A percentile compares a stretch with the other conserved stretches of the same genome.
Conservation (phyloP, 805 yeast genomes). For the Starmerella apicola region DNA sequence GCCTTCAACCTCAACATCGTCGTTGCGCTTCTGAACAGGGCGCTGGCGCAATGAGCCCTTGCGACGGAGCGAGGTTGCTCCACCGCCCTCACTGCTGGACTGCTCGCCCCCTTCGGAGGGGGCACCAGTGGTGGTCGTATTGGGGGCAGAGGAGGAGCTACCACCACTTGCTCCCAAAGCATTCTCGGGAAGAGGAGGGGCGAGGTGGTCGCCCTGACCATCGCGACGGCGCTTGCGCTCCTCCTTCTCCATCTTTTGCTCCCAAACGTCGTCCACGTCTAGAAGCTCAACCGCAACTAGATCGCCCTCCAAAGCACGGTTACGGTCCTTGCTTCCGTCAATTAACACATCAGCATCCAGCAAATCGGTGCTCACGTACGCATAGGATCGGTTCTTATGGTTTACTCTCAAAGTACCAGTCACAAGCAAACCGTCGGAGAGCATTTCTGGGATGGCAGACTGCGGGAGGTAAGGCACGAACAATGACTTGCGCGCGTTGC, state of each 20-base stretch:
- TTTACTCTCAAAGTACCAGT: slow-evolving; percentile 89
- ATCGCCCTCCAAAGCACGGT: slow-evolving; percentile 94
- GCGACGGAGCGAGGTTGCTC: slow-evolving; percentile 37
- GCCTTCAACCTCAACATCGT: slow-evolving; percentile 97
- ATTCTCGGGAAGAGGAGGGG: too few species aligned
- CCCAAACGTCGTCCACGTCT: slow-evolving; percentile 97
- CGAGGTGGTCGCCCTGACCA: slow-evolving; percentile 29
- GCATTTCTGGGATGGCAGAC: slow-evolving; percentile 75
- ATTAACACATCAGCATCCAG: slow-evolving; percentile 94
- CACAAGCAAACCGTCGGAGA: slow-evolving; percentile 81
- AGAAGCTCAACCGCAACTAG: slow-evolving; percentile 89
- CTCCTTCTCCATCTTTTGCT: slow-evolving; percentile 87
- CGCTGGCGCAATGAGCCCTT: slow-evolving; percentile 87
- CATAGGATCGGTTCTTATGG: slow-evolving; percentile 92
- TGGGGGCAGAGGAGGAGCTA: slow-evolving; percentile 23
- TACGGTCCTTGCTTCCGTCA: slow-evolving; percentile 96
- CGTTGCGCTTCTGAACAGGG: slow-evolving; percentile 94
- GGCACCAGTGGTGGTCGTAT: neutral
- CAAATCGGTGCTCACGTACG: slow-evolving; percentile 92
- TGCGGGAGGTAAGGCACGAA: slow-evolving; percentile 97
- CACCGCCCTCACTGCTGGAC: too few species aligned
- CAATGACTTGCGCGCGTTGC: slow-evolving; percentile 39
- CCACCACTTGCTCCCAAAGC: slow-evolving; percentile 9
- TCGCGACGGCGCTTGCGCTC: slow-evolving; percentile 89
- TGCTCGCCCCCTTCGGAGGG: neutral